Conservation (phyloP, 2,329 filamentous ascomycete genomes). For the Massarina eburnea region DNA sequence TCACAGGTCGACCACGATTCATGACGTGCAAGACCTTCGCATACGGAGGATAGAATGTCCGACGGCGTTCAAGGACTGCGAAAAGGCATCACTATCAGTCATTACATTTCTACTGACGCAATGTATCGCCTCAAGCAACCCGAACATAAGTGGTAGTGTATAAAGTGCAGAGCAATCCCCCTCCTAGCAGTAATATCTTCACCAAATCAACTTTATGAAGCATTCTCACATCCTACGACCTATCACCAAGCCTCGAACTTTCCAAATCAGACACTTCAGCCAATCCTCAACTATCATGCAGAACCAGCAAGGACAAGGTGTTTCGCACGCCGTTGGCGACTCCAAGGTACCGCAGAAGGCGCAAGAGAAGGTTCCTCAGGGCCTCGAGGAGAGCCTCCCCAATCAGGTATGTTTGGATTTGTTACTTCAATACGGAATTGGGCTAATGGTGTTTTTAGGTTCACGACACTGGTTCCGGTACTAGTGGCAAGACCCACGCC, state of each 20-base stretch:
- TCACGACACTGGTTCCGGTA: constrained; percentile 41
- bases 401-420: constrained; percentile 27
- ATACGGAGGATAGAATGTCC: background rate
- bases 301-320: constrained; percentile 44
- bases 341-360: constrained; percentile 44
- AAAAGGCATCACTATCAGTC: background rate
- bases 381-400: constrained; percentile 44
- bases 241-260: background rate
- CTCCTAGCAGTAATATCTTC: too few relatives aligned
- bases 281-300: constrained; percentile 13
- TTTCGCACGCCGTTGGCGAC: constrained; percentile 45
- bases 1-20: background rate
- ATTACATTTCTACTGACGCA: too few relatives aligned
- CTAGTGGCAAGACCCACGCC: constrained; percentile 30
- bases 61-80: background rate
- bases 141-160: background rate
- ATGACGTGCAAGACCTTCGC: background rate
- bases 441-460: constrained; percentile 23
- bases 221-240: background rate
- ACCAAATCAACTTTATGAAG: too few relatives aligned
- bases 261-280: background rate
- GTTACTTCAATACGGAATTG: background rate
- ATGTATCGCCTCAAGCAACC: background rate
- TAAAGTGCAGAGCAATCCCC: too few relatives aligned
- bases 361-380: constrained; percentile 43